phyloP scores from a whole-genome alignment of 768 basidiomycete genomes.

The Scleroderma bovista region DNA sequence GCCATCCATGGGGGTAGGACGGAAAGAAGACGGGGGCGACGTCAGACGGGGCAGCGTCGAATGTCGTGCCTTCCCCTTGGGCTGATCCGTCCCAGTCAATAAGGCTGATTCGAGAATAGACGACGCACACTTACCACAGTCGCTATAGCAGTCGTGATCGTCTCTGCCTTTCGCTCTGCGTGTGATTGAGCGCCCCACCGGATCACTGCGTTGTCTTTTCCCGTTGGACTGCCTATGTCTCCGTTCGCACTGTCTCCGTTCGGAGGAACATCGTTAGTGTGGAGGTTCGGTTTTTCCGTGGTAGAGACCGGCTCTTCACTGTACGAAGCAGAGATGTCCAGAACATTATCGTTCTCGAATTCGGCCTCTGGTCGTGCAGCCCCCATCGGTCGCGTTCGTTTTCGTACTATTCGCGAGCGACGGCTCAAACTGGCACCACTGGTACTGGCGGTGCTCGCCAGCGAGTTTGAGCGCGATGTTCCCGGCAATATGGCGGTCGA shows the following conservation, averaged over 20 bases:
- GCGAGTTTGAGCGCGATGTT: conserved; percentile 30
- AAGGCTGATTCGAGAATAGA: conserved; percentile 6
- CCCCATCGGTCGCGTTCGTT: conserved; percentile 49
- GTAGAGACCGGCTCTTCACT: conserved; percentile 6
- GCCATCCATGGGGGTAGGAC: conserved; percentile 18
- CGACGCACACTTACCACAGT: conserved; percentile 16
- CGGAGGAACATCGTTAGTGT: conserved; percentile 8
- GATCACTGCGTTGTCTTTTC: conserved; percentile 5
- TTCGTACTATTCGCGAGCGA: conserved; percentile 41
- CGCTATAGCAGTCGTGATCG: conserved; percentile 4
- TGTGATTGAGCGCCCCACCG: conserved; percentile 8
- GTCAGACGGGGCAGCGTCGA: conserved; percentile 31
- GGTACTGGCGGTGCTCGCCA: conserved; percentile 37
- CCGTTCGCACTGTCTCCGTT: conserved; percentile 6
- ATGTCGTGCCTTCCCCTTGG: conserved; percentile 30
- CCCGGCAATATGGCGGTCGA: conserved; percentile 21
- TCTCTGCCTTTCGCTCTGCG: conserved; percentile 10
- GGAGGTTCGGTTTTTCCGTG: conserved; percentile 7
- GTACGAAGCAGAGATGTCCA: conserved; percentile 27
- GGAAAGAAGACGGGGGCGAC: conserved; percentile 31
- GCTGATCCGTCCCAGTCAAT: conserved; percentile 20
- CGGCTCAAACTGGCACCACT: conserved; percentile 49
- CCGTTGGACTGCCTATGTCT: conserved; percentile 23
- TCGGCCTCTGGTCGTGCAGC: conserved; percentile 19
- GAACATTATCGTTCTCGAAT: conserved; percentile 16